Percentiles rank a stretch among this genome's conserved stretches.
phyloP scores from a whole-genome alignment of 805 yeast species.

The Ogataea paraovalis region DNA sequence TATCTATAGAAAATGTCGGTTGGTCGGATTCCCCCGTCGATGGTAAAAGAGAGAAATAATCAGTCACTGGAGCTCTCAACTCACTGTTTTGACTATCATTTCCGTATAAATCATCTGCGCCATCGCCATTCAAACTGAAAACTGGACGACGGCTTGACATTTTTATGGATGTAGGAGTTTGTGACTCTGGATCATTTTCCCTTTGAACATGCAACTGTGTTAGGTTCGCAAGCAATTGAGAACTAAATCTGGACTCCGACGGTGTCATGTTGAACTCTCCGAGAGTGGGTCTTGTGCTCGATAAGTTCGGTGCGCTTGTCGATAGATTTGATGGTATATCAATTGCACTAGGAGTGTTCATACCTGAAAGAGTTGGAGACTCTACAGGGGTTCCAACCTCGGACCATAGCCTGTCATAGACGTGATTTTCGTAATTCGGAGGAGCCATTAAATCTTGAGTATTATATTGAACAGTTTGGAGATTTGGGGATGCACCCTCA shows the following conservation, averaged over 20 bases:
- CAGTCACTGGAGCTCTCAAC: neutral
- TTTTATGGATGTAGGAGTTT: neutral
- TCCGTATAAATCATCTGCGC: neutral
- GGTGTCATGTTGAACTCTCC: conserved; percentile 26
- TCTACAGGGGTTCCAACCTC: conserved; percentile 50
- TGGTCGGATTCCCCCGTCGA: neutral
- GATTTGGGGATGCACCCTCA: neutral
- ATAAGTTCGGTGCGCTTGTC: neutral
- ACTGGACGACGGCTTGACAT: conserved; percentile 24
- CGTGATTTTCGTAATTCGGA: conserved; percentile 77
- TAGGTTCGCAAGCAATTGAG: conserved; percentile 47
- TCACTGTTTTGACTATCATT: neutral
- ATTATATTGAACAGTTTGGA: conserved; percentile 5
- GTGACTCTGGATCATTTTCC: conserved; percentile 33
- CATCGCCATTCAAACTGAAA: conserved; percentile 24
- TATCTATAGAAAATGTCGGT: neutral
- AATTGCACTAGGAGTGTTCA: conserved; percentile 12
- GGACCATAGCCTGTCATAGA: conserved; percentile 75
- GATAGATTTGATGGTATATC: conserved; percentile 3
- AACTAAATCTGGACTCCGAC: conserved; percentile 20
- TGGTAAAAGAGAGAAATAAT: conserved; percentile 1
- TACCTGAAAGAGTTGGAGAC: conserved; percentile 42
- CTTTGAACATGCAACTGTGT: conserved; percentile 48
- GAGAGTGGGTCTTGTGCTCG: conserved; percentile 6
- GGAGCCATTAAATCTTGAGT: conserved; percentile 65